Conservation (phyloP, 179 eudicot species). For the Silene noctiflora region DNA sequence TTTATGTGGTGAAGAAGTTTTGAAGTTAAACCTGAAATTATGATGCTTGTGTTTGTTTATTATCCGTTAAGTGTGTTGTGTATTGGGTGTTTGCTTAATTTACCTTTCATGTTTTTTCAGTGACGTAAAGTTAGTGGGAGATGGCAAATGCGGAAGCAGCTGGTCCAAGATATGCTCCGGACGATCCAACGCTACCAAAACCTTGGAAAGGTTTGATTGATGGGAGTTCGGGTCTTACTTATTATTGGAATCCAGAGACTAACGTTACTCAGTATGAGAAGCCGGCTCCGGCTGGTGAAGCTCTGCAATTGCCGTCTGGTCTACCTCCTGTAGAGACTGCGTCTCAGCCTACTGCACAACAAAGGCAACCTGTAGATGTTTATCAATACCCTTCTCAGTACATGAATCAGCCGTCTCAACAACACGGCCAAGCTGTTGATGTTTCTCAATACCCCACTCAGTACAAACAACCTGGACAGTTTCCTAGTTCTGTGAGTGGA, state of each 20-base stretch:
- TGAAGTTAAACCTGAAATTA: not conserved
- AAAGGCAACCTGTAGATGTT: conserved; percentile 40
- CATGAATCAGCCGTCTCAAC: conserved; percentile 39
- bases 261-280: conserved; percentile 84
- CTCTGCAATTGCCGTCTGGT: conserved; percentile 51
- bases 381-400: conserved; percentile 44
- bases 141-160: conserved; percentile 74
- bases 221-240: conserved; percentile 64
- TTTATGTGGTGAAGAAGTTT: not conserved
- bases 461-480: conserved; percentile 30
- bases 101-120: not conserved
- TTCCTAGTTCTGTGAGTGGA: not conserved
- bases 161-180: conserved; percentile 93
- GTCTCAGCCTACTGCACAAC: conserved; percentile 50
- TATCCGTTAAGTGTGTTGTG: not conserved
- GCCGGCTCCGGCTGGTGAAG: conserved; percentile 37
- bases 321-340: conserved; percentile 42
- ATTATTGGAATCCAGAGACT: conserved; percentile 95
- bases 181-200: conserved; percentile 79
- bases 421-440: conserved; percentile 46
- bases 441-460: conserved; percentile 42
- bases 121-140: not conserved
- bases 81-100: not conserved
- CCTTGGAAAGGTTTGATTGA: conserved; percentile 98
- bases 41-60: no score